Percentiles rank a stretch among this genome's conserved stretches.
Evolutionary conservation across 2,329 filamentous ascomycete genomes (phyloP).

Genomic region (Trichoderma cornu-damae): DNA sequence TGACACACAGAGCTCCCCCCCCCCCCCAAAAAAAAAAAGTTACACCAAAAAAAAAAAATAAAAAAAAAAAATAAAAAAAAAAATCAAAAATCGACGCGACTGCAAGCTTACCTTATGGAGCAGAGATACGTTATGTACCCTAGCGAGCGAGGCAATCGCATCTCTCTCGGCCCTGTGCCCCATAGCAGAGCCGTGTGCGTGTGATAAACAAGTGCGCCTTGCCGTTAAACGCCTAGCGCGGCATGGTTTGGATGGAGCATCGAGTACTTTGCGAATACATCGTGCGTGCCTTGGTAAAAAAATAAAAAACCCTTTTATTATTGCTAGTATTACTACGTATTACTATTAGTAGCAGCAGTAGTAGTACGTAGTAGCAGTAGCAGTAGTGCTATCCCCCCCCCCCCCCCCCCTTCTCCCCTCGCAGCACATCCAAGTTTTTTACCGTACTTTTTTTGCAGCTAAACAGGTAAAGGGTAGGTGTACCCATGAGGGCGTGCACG

Average conservation of each 20-base stretch:
- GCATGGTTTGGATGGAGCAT: not conserved
- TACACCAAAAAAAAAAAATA: too few species aligned
- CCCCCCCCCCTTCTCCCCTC: too few species aligned
- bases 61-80: slow-evolving; percentile 11
- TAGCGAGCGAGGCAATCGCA: slow-evolving; percentile 3
- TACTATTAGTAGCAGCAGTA: too few species aligned
- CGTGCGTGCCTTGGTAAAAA: not conserved
- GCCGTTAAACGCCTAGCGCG: slow-evolving; percentile 1
- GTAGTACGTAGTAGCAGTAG: too few species aligned
- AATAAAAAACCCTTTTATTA: too few species aligned
- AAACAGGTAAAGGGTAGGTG: too few species aligned
- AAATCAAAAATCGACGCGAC: slow-evolving; percentile 13
- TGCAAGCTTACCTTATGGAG: not conserved
- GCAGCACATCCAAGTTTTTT: not conserved
- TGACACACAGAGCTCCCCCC: not conserved
- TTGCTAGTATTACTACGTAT: too few species aligned
- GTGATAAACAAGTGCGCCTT: slow-evolving; percentile 7
- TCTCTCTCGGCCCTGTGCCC: not conserved
- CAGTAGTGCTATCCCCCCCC: too few species aligned
- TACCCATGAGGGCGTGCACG: slow-evolving; percentile 15
- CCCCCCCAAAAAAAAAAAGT: not conserved
- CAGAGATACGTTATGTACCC: not conserved
- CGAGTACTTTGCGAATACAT: not conserved
- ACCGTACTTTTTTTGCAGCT: not conserved
- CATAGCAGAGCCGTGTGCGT: not conserved